phyloP scores from a whole-genome alignment of 306 rosid species.

The Medicago lupulina region DNA sequence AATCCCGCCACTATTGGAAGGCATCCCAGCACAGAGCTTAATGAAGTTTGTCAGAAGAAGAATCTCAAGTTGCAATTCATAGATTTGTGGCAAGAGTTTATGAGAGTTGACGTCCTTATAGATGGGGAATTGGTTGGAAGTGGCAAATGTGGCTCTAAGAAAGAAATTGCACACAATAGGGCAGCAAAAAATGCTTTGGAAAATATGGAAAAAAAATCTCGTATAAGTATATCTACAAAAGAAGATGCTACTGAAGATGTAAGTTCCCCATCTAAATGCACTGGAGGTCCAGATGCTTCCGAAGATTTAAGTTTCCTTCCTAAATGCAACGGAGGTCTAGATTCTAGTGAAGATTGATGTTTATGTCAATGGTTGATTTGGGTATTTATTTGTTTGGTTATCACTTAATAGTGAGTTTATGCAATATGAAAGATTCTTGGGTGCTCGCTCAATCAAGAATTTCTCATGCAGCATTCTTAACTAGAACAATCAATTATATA shows the following conservation, averaged over 20 bases:
- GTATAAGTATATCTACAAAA: not conserved
- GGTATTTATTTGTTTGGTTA: no score
- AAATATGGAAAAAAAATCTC: not conserved
- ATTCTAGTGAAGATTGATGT: no score
- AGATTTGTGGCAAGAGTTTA: not conserved
- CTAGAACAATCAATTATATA: no score
- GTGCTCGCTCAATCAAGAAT: no score
- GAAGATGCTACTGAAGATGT: not conserved
- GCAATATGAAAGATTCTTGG: no score
- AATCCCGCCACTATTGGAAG: not conserved
- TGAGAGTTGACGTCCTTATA: not conserved
- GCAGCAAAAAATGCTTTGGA: constrained; percentile 20
- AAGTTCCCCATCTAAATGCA: no score
- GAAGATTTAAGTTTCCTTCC: no score
- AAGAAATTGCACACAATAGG: not conserved
- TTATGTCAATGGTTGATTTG: no score
- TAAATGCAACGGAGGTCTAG: no score
- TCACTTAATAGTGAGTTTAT: no score
- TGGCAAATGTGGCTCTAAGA: not conserved
- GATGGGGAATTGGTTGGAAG: not conserved
- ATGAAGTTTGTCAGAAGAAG: not conserved
- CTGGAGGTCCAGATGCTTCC: no score
- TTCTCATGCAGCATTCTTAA: no score
- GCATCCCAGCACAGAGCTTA: not conserved
- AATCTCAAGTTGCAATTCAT: not conserved